Evolutionary conservation across 2,329 filamentous ascomycete species (phyloP).

Genomic region (Dactylellina sp.): DNA sequence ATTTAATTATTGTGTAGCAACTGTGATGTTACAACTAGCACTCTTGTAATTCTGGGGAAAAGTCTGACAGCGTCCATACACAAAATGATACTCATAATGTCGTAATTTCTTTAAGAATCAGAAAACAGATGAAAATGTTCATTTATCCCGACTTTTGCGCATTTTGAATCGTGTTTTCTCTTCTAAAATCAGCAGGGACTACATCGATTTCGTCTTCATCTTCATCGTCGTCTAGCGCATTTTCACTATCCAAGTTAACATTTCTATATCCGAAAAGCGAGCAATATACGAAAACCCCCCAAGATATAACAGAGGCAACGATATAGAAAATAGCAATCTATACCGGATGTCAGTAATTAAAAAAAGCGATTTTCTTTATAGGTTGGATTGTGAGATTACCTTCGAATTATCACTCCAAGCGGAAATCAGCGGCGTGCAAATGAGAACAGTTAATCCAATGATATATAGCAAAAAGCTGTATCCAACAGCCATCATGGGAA

Average conservation of each 20-base stretch:
- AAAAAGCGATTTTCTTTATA: not conserved
- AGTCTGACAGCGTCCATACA: too few relatives aligned
- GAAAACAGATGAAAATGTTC: too few relatives aligned
- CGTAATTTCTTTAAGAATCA: too few relatives aligned
- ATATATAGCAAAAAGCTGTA: slow-evolving; percentile 39
- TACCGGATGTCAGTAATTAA: not conserved
- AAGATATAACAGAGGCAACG: slow-evolving; percentile 16
- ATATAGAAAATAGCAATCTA: slow-evolving; percentile 36
- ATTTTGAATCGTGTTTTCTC: not conserved
- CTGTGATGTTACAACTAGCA: too few relatives aligned
- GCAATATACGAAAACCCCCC: slow-evolving; percentile 32
- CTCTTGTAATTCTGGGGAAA: too few relatives aligned
- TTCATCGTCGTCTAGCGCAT: slow-evolving; percentile 5
- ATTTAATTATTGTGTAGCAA: too few relatives aligned
- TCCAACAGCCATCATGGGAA: slow-evolving; percentile 41
- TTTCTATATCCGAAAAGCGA: slow-evolving; percentile 32
- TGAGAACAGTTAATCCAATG: slow-evolving; percentile 28
- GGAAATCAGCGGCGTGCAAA: slow-evolving; percentile 25
- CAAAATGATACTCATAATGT: too few relatives aligned
- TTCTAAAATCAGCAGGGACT: not conserved
- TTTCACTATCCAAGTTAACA: slow-evolving; percentile 17
- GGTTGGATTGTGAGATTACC: not conserved
- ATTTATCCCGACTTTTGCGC: not conserved
- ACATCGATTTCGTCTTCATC: slow-evolving; percentile 7
- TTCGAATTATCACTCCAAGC: slow-evolving; percentile 30